phyloP scores from a whole-genome alignment of 139 green algal genomes.

The Desmodesmus armatus region DNA sequence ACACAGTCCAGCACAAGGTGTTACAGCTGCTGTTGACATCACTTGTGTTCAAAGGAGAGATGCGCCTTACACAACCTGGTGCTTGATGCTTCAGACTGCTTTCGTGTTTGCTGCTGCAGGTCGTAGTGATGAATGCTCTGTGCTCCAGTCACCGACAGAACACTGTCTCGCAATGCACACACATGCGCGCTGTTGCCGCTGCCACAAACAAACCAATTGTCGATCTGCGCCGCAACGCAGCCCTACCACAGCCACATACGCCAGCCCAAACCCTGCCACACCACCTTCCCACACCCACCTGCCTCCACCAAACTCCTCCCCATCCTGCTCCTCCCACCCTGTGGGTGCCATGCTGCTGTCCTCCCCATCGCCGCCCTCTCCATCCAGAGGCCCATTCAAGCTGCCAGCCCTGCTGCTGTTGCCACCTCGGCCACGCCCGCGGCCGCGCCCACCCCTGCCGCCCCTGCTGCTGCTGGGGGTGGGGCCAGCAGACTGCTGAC shows the following conservation, averaged over 20 bases:
- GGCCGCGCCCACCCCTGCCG: not conserved
- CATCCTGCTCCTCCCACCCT: not conserved
- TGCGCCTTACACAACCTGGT: no score
- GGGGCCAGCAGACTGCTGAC: not conserved
- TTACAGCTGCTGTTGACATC: no score
- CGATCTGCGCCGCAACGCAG: no score
- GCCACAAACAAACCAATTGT: no score
- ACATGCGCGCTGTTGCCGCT: no score
- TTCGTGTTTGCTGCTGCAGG: conserved; percentile 1
- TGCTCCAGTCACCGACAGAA: no score
- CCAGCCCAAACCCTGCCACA: not conserved
- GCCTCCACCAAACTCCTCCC: not conserved
- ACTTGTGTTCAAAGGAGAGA: no score
- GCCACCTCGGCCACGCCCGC: not conserved
- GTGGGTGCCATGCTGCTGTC: not conserved
- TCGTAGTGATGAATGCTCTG: no score
- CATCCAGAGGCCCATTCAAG: not conserved
- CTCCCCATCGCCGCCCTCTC: not conserved
- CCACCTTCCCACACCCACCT: not conserved
- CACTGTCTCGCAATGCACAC: no score
- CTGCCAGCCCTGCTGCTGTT: not conserved
- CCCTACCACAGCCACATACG: not conserved
- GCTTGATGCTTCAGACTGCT: no score
- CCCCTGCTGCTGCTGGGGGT: conserved; percentile 1
- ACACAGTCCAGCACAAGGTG: no score